Evolutionary conservation across 2,329 filamentous ascomycete genomes (phyloP).

Genomic region (Calonectria fujianensis): DNA sequence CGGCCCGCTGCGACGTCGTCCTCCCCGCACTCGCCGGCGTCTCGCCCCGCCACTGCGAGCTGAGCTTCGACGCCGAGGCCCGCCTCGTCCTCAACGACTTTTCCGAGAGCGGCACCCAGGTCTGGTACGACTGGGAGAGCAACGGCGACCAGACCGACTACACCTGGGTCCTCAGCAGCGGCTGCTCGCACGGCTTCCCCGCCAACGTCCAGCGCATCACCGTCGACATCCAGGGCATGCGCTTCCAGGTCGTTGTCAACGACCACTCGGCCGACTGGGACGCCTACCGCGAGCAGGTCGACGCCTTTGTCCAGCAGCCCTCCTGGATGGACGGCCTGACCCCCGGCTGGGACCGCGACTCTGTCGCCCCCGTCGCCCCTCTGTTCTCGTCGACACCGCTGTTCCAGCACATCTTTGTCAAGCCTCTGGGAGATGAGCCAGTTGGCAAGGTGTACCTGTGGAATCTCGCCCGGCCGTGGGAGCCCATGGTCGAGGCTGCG

Average conservation of each 20-base stretch:
- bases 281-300: slow-evolving; percentile 59
- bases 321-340: slow-evolving; percentile 55
- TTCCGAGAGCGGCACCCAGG: slow-evolving; percentile 62
- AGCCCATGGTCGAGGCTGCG: slow-evolving; percentile 64
- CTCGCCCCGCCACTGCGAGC: slow-evolving; percentile 60
- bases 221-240: slow-evolving; percentile 62
- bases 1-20: slow-evolving; percentile 60
- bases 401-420: slow-evolving; percentile 62
- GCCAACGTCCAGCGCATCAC: slow-evolving; percentile 59
- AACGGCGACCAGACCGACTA: slow-evolving; percentile 61
- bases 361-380: slow-evolving; percentile 52
- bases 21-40: slow-evolving; percentile 60
- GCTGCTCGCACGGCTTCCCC: slow-evolving; percentile 60
- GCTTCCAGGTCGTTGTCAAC: slow-evolving; percentile 63
- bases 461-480: slow-evolving; percentile 64
- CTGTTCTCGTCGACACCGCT: slow-evolving; percentile 56
- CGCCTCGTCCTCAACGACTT: slow-evolving; percentile 63
- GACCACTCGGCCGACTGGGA: slow-evolving; percentile 59
- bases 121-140: slow-evolving; percentile 65
- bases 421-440: slow-evolving; percentile 58
- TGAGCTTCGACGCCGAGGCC: slow-evolving; percentile 63
- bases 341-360: slow-evolving; percentile 54
- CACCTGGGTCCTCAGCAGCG: slow-evolving; percentile 61
- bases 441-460: slow-evolving; percentile 63
- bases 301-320: slow-evolving; percentile 58